A percentile compares a stretch with the other conserved stretches of the same genome.
Conservation (phyloP, 2,329 filamentous ascomycete species). For the Nigrospora oryzae region DNA sequence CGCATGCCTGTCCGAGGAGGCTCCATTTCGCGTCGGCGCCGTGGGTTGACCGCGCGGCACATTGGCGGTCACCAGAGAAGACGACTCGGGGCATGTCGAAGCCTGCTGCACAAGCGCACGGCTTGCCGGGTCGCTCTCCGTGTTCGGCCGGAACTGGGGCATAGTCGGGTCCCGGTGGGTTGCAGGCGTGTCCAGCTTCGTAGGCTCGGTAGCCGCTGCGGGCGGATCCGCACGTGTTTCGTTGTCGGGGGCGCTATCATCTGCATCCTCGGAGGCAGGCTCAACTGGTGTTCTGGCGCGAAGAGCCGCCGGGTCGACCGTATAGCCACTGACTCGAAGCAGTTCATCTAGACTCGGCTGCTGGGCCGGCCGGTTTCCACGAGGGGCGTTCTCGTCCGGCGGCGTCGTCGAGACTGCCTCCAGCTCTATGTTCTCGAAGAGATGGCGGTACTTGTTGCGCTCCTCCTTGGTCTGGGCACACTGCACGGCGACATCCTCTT, state of each 20-base stretch:
- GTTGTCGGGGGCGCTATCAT: no score
- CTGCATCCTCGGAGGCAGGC: no score
- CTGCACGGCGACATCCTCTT: constrained; percentile 68
- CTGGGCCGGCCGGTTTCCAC: constrained; percentile 6
- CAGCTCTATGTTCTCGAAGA: constrained; percentile 34
- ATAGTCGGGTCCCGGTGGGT: constrained; percentile 50
- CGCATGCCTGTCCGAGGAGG: constrained; percentile 13
- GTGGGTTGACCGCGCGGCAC: no score
- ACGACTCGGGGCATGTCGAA: no score
- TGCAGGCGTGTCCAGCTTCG: background rate
- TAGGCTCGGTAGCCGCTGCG: constrained; percentile 3
- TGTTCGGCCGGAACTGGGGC: constrained; percentile 61
- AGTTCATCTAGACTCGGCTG: constrained; percentile 29
- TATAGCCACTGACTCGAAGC: constrained; percentile 35
- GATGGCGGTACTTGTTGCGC: constrained; percentile 46
- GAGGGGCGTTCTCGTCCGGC: constrained; percentile 4
- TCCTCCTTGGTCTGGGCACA: constrained; percentile 54
- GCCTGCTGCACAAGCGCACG: no score
- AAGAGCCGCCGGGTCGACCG: constrained; percentile 18
- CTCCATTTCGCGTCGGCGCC: background rate
- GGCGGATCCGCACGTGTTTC: background rate
- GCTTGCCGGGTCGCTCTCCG: constrained; percentile 9
- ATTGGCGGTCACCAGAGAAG: no score
- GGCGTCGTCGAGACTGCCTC: constrained; percentile 8
- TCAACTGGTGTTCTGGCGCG: no score